Conservation (phyloP, 2,329 filamentous ascomycete species). For the Incumbomyces delicatus region DNA sequence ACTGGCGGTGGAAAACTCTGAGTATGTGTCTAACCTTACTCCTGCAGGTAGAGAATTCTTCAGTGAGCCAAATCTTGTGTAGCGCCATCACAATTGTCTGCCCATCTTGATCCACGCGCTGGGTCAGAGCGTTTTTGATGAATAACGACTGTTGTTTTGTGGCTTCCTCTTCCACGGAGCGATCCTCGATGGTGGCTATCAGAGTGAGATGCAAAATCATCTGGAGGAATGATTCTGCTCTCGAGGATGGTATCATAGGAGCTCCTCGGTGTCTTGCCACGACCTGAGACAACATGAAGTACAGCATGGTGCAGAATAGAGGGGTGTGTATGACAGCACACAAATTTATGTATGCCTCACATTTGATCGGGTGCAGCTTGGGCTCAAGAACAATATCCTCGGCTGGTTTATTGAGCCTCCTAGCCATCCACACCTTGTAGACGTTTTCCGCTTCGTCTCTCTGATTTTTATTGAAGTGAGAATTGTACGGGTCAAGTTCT, state of each 20-base stretch:
- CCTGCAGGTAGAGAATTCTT: constrained; percentile 71
- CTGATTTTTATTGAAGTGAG: constrained; percentile 94
- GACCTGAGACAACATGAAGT: constrained; percentile 76
- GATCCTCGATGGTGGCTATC: constrained; percentile 77
- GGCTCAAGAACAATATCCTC: constrained; percentile 90
- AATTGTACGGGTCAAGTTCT: constrained; percentile 87
- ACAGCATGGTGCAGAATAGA: constrained; percentile 82
- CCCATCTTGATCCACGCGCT: constrained; percentile 33
- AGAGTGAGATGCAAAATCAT: constrained; percentile 81
- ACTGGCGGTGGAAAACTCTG: constrained; percentile 73
- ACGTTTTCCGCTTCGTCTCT: constrained; percentile 87
- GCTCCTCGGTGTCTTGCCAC: constrained; percentile 59
- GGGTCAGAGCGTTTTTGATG: constrained; percentile 57
- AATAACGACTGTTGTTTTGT: constrained; percentile 54
- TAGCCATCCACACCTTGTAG: constrained; percentile 78
- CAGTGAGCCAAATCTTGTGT: constrained; percentile 48
- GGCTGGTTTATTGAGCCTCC: constrained; percentile 68
- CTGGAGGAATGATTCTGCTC: constrained; percentile 84
- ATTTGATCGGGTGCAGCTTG: constrained; percentile 62
- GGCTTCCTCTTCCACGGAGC: constrained; percentile 44
- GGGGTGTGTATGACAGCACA: constrained; percentile 72
- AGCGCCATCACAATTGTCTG: constrained; percentile 46
- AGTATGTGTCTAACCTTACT: constrained; percentile 77
- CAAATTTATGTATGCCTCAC: constrained; percentile 67
- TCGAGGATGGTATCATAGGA: constrained; percentile 65